Evolutionary conservation across 306 rosid genomes (phyloP), one percentile per base, ranked within the genome.

Genomic region (Alnus rubra): DNA sequence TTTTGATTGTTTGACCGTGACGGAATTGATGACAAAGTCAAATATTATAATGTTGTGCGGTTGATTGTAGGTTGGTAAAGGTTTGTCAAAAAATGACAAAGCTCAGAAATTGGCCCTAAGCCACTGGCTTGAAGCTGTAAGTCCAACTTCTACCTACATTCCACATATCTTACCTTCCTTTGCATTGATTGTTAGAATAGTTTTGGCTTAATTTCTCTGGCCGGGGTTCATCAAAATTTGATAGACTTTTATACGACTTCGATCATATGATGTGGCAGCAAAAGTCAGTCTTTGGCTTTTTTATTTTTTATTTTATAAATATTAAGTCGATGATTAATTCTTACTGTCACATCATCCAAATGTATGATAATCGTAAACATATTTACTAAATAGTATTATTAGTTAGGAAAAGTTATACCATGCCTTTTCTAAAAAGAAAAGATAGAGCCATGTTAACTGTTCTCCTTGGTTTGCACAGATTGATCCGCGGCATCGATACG

Each of bases 71-170:
- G 97, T 94, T 54, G 98, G 98, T 69, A 94, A 94, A 72, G 98
- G 98, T 13, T 85, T 92, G 81, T 92, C 88, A 60, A 90, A 94
- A 88, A 85, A 88, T 87, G 93, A 87, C 59, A 94, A 87, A 74
- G 98, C 94, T 23, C 93, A 89, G 76, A 86, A 89, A 63, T 87
- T 94, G 77, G 93, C 94, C 50, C 84, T 89, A 50, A 81, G 88
- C 63, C 98, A 94, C 77, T 94, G 97, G 97, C 97, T 94, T 78
- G 97, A 94, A 84, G 97, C 96, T 79, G 98, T 94, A 90, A 89
- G 98, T 37, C 81, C 71, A 53, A 48, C 16, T 74, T 75, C 51
- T 10, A 48, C 9, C 2, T 8, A 74, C 55, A 69, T 55, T 31
- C 80, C 75, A 28, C 28, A 77, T 53, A 48, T 52, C 37, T 13